Conservation (phyloP, 1,284 basidiomycete species). For the Pterulicium gracile region DNA sequence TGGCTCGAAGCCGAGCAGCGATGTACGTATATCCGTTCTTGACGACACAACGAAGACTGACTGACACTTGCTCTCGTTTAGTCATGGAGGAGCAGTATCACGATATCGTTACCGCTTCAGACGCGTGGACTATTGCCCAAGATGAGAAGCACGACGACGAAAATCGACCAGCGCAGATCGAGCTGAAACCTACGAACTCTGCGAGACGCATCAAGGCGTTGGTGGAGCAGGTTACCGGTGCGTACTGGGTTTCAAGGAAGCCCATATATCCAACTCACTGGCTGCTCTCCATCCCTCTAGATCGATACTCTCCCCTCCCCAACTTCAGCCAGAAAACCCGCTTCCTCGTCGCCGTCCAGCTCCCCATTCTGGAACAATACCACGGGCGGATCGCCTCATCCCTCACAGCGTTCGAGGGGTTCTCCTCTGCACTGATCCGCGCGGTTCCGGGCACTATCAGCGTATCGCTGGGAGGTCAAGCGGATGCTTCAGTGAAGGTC, state of each 20-base stretch:
- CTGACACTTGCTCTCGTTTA: slow-evolving; percentile 16
- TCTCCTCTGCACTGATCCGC: slow-evolving; percentile 80
- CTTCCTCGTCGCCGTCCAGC: slow-evolving; percentile 79
- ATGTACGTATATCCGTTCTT: slow-evolving; percentile 45
- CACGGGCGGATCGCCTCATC: slow-evolving; percentile 70
- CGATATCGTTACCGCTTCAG: slow-evolving; percentile 67
- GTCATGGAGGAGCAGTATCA: slow-evolving; percentile 77
- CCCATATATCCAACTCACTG: background rate
- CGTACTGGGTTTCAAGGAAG: slow-evolving; percentile 10
- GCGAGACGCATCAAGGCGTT: slow-evolving; percentile 75
- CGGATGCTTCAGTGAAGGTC: slow-evolving; percentile 36
- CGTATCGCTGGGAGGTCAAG: slow-evolving; percentile 30
- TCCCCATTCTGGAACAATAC: slow-evolving; percentile 77
- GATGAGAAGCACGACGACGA: slow-evolving; percentile 48
- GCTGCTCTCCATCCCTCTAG: slow-evolving; percentile 24
- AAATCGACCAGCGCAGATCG: slow-evolving; percentile 20
- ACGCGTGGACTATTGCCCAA: slow-evolving; percentile 84
- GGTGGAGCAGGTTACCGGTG: slow-evolving; percentile 82
- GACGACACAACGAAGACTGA: slow-evolving; percentile 2
- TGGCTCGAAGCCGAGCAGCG: slow-evolving; percentile 85
- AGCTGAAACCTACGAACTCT: slow-evolving; percentile 63
- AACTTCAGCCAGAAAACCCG: slow-evolving; percentile 66
- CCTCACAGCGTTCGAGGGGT: slow-evolving; percentile 86
- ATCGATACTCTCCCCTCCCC: slow-evolving; percentile 85
- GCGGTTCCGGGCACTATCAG: slow-evolving; percentile 83